A percentile compares a stretch with the other conserved stretches of the same genome.
phyloP scores from a whole-genome alignment of 192 early-diverging fungal species.

The Backusella westeae region DNA sequence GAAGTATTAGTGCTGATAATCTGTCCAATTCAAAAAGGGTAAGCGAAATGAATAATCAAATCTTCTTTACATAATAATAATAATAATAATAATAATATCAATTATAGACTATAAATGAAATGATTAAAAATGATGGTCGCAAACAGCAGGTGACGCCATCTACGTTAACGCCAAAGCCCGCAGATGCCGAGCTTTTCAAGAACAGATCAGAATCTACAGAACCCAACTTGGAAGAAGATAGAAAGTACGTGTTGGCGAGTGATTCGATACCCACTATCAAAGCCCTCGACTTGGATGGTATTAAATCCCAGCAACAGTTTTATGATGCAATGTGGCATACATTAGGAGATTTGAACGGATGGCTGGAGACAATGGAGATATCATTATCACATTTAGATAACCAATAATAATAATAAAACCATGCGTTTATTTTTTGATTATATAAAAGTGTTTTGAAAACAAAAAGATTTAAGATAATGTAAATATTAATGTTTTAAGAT shows the following conservation, averaged over 20 bases:
- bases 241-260: background rate
- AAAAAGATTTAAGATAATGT: background rate
- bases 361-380: slow-evolving; percentile 11
- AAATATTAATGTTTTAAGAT: too few relatives aligned
- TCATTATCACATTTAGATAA: slow-evolving; percentile 10
- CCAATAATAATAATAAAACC: background rate
- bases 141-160: background rate
- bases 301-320: slow-evolving; percentile 6
- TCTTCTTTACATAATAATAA: background rate
- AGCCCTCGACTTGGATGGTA: background rate
- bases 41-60: background rate
- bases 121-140: background rate
- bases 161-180: background rate
- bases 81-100: background rate
- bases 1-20: slow-evolving; percentile 34
- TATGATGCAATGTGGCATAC: slow-evolving; percentile 13
- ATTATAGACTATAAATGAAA: slow-evolving; percentile 2
- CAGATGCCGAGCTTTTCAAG: background rate
- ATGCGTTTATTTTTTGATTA: background rate
- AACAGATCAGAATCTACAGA: background rate
- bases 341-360: slow-evolving; percentile 10
- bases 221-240: background rate
- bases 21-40: slow-evolving; percentile 14
- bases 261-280: background rate
- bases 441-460: background rate